Base-by-base conservation (phyloP, 371 early-diverging fungal genomes). In the Mucor circinelloides region DNA sequence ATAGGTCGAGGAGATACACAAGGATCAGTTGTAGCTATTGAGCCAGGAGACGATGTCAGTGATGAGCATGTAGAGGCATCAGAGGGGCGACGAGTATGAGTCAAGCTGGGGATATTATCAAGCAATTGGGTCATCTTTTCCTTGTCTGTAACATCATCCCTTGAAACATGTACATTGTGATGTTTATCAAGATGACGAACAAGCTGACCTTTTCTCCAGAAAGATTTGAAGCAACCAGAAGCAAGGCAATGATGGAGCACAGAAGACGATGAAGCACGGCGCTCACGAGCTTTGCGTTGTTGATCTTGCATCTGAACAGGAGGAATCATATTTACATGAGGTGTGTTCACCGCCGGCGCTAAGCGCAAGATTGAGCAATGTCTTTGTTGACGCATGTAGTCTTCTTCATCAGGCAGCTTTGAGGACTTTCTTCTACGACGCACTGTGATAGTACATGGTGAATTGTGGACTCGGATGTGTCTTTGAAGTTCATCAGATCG, bases 401-500 rank as follows among this genome's bases (percentile, higher is more conserved):
- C 80, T 61, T 77, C 75, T 67, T 80, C 77, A 32, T 78, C 78
- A 19, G 68, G 58, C 13, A 59, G 32, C 69, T 70, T 61, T 55
- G 70, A 57, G 56, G 80, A 36, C 15, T 57, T 67, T 57, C 62
- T 61, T 61, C 42, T 56, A 5, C 61, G 30, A 0, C 66, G 31
- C 27, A 75, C 44, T 21, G 68, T 57, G 4, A 77, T 67, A 4
- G 77, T 67, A 17, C 74, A 69, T 0, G 77, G 75, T 17, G 74
- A 61, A 1, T 75, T 77, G 66, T 91, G 92, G 38, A 88, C 89
- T 44, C 88, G 80, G 25, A 87, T 79, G 74, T 94, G 95, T 48
- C 91, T 84, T 59, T 90, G 88, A 28, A 97, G 86, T 76, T 95
- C 95, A 77, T 96, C 97, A 12, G 93, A 91, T 27, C 95, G 85